Evolutionary conservation across 2,329 filamentous ascomycete genomes (phyloP).

Genomic region (Fusarium dimerum): DNA sequence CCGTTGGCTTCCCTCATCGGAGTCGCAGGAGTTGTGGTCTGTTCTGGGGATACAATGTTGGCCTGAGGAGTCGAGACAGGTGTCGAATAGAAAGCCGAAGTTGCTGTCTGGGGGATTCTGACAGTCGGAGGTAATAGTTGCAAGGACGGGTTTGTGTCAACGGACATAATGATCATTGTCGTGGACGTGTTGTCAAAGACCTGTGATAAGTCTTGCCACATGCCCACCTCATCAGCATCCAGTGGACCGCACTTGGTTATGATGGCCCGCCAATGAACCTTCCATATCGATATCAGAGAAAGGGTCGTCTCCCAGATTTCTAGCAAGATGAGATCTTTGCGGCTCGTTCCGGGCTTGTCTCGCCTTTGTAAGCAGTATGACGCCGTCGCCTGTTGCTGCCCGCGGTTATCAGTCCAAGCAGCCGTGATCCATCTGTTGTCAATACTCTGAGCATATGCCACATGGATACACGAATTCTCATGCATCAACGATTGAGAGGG

Average conservation of each 20-base stretch:
- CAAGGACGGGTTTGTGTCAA: conserved; percentile 65
- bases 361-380: conserved; percentile 71
- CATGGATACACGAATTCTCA: conserved; percentile 78
- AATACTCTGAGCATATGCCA: conserved; percentile 75
- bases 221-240: conserved; percentile 64
- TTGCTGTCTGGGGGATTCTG: conserved; percentile 47
- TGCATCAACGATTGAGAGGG: conserved; percentile 73
- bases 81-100: conserved; percentile 56
- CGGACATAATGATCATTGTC: conserved; percentile 61
- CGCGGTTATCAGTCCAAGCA: conserved; percentile 79
- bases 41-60: conserved; percentile 61
- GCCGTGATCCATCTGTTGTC: conserved; percentile 78
- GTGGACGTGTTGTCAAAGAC: conserved; percentile 53
- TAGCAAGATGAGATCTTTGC: conserved; percentile 59
- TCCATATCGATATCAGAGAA: conserved; percentile 69
- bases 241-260: conserved; percentile 72
- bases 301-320: conserved; percentile 80
- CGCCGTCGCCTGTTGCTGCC: conserved; percentile 70
- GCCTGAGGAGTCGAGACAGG: conserved; percentile 69
- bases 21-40: conserved; percentile 52
- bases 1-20: conserved; percentile 42
- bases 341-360: conserved; percentile 50
- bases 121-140: conserved; percentile 60
- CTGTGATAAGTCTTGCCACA: conserved; percentile 56
- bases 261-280: conserved; percentile 76